Evolutionary conservation across 2,329 filamentous ascomycete genomes (phyloP).

Genomic region (Pyricularia sp.): DNA sequence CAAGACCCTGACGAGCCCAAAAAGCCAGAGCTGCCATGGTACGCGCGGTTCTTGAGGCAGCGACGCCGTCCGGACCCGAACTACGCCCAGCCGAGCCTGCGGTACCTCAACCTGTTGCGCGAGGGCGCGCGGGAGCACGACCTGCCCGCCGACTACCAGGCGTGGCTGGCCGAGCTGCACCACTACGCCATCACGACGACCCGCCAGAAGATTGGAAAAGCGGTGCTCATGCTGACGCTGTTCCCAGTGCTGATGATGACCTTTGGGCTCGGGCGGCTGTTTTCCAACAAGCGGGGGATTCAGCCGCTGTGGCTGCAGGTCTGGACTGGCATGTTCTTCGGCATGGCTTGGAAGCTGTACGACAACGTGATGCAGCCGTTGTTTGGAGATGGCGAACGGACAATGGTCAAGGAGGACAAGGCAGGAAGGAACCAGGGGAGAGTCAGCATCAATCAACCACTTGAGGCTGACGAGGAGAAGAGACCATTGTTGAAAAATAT

Average conservation of each 20-base stretch:
- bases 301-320: constrained; percentile 58
- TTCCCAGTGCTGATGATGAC: constrained; percentile 27
- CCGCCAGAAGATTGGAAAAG: constrained; percentile 57
- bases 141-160: constrained; percentile 70
- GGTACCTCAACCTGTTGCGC: constrained; percentile 74
- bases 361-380: constrained; percentile 40
- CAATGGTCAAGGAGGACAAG: constrained; percentile 21
- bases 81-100: constrained; percentile 73
- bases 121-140: constrained; percentile 71
- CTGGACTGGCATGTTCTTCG: constrained; percentile 42
- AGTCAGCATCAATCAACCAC: neutral
- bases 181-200: constrained; percentile 61
- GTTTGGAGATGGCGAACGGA: constrained; percentile 83
- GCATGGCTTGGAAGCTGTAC: constrained; percentile 33
- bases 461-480: constrained; percentile 9
- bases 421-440: neutral
- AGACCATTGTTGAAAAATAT: neutral
- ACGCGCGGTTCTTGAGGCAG: constrained; percentile 31
- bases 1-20: constrained; percentile 10
- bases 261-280: constrained; percentile 35
- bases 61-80: constrained; percentile 51
- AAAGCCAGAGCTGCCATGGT: constrained; percentile 29
- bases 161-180: constrained; percentile 59
- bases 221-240: constrained; percentile 45
- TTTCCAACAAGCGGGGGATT: constrained; percentile 52